Evolutionary conservation across 225 moss, liverwort and hornwort genomes (phyloP), one percentile per base, ranked within the genome.

Genomic region (Takakia lepidozioides): DNA sequence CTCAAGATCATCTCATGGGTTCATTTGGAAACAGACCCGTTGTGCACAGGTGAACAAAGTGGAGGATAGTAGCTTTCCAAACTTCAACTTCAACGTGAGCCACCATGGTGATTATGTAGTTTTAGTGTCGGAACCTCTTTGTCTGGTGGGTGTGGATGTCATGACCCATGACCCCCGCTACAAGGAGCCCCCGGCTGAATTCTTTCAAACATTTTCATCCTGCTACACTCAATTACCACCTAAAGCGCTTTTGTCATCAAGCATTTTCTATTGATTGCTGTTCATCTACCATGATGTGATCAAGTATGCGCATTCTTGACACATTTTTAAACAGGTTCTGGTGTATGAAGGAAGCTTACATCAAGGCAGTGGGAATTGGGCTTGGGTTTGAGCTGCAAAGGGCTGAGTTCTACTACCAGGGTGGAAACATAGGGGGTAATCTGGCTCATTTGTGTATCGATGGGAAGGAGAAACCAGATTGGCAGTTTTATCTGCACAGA

Each of bases 321-420:
- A 10, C 40, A 15, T 41, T 11, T 46, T 25, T 14, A 4, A 10
- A 60, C 41, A 87, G 87, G 59, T 64, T 80, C 52, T 87, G 87
- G 87, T 83, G 83, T 49, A 57, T 87, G 66, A 87, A 87, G 38
- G 87, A 87, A 56, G 83, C 76, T 1, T 87, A 83, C 20, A 60
- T 80, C 23, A 87, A 87, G 50, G 87, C 80, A 23, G 44, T 80
- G n/a, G 87, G 83, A 11, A 61, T 80, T 52, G 83, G 83, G 18
- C 39, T 87, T 40, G 80, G 83, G 19, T 80, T 83, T 57, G 80
- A 80, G 23, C 61, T 87, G 56, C 60, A 54, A 14, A 73, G 61
- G 38, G 71, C 53, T 4, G 80, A 86, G 38, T 82, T 82, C 54
- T 74, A 56, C 32, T 61, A 87, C 54, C 80, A 70, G 3, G 54